Base-by-base conservation (phyloP, 73 alveolate species). In the Blepharisma japonicum region DNA sequence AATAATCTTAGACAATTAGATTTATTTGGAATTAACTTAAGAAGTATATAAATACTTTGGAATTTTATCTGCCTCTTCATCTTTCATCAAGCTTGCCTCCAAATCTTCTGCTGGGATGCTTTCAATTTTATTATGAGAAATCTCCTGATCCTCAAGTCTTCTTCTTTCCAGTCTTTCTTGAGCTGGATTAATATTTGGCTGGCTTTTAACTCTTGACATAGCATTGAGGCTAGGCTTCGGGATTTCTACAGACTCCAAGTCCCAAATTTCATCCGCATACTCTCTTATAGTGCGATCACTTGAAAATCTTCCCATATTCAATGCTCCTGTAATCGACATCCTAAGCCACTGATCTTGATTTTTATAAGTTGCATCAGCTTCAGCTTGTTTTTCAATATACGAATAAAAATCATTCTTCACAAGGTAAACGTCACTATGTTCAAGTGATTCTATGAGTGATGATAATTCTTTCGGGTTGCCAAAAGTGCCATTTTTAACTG, bases 241-340 rank as follows among this genome's bases (percentile, higher is more conserved):
- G 25, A 88, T 84, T 6, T 85, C 38, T 21, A 72, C 85, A 7
- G 87, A 78, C 45, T 70, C 83, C 38, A 86, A 38, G 45, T 70
- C 66, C 96, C 98, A 92, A 56, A 92, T 90, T 1, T 90, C 90
- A n/a, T 67, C 68, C 83, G 95, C 91, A 72, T 92, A 92, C 83
- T 88, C 94, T 51, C 42, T 68, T 72, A 92, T 92, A 42, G 97
- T 82, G 50, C 96, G 79, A 80, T 90, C 97, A 51, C 93, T 83
- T n/a, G 97, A 90, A 90, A 90, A 90, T 56, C 84, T 85, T 55
- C 93, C 94, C 83, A 87, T 76, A 55, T 68, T 66, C 32, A 94
- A 90, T 56, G 92, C 85, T 27, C 92, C 95, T 0, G 77, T 80
- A 38, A 92, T 92, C n/a, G 96, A 87, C 94, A 84, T 92, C 70